A percentile compares a stretch with the other conserved stretches of the same genome.
Evolutionary conservation across 2,329 filamentous ascomycete genomes (phyloP).

Genomic region (Aureobasidium musti): DNA sequence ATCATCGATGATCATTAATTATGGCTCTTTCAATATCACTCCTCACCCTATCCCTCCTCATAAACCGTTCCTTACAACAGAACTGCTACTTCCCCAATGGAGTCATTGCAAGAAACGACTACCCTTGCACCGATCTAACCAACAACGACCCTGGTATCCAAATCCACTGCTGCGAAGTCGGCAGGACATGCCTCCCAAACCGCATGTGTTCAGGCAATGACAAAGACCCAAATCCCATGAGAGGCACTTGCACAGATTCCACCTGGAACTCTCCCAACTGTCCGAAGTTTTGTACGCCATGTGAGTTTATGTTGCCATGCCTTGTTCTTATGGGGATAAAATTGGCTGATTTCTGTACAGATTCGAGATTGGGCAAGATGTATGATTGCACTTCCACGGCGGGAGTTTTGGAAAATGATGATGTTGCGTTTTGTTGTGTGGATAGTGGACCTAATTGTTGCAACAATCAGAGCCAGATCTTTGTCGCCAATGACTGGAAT

Average conservation of each 20-base stretch:
- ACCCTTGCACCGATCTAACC: neutral
- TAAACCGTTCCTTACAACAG: neutral
- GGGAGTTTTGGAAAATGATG: neutral
- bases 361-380: neutral
- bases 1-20: too few species aligned
- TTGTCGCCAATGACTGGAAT: neutral
- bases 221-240: neutral
- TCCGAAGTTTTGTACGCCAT: conserved; percentile 3
- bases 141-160: neutral
- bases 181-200: neutral
- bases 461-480: neutral
- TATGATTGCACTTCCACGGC: neutral
- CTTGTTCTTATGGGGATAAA: neutral
- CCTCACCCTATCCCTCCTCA: neutral
- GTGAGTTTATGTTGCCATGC: neutral
- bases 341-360: neutral
- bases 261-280: neutral
- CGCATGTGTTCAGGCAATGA: neutral
- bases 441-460: neutral
- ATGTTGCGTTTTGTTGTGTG: neutral
- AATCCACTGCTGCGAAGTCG: neutral
- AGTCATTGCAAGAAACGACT: neutral
- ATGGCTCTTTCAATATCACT: neutral
- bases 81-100: neutral
- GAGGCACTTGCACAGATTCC: conserved; percentile 5